A percentile compares a stretch with the other conserved stretches of the same genome.
These are phyloP conservation scores for Torulaspora franciscae DNA, from an alignment of 805 yeast genomes.

Conservation along the genomic window DNA sequence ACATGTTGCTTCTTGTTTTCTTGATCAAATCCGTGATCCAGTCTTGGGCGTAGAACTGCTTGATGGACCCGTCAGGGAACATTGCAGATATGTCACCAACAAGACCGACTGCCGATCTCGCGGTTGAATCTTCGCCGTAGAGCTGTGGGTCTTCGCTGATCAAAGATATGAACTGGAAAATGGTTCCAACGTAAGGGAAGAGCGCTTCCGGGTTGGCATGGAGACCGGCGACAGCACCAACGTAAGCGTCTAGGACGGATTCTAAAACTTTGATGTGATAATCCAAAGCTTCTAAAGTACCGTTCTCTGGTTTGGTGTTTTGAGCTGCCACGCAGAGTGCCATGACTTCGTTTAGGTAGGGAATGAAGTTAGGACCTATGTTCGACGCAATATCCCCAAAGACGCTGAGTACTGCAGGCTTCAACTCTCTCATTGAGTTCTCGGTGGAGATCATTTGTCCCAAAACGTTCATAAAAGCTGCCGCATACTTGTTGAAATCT, in stretches of 20 bases:
- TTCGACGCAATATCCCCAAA: conserved; percentile 95
- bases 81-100: conserved; percentile 90
- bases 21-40: conserved; percentile 80
- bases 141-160: conserved; percentile 58
- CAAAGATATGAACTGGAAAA: conserved; percentile 62
- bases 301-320: conserved; percentile 56
- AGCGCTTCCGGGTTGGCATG: conserved; percentile 62
- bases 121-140: conserved; percentile 60
- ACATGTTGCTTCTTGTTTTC: conserved; percentile 59
- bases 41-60: conserved; percentile 57
- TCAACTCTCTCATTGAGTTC: conserved; percentile 70
- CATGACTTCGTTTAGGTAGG: conserved; percentile 76
- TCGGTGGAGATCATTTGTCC: conserved; percentile 66
- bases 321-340: conserved; percentile 67
- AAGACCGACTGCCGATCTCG: conserved; percentile 82
- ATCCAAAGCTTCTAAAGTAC: conserved; percentile 69
- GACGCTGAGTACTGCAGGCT: conserved; percentile 84
- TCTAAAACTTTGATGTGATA: conserved; percentile 69
- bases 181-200: conserved; percentile 58
- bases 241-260: conserved; percentile 91
- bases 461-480: conserved; percentile 76
- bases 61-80: conserved; percentile 73
- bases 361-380: conserved; percentile 70
- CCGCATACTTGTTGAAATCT: conserved; percentile 66
- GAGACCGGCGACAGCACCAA: conserved; percentile 91